Base-by-base conservation (phyloP, 352 stramenopile species). In the Phytophthora palmivora region DNA sequence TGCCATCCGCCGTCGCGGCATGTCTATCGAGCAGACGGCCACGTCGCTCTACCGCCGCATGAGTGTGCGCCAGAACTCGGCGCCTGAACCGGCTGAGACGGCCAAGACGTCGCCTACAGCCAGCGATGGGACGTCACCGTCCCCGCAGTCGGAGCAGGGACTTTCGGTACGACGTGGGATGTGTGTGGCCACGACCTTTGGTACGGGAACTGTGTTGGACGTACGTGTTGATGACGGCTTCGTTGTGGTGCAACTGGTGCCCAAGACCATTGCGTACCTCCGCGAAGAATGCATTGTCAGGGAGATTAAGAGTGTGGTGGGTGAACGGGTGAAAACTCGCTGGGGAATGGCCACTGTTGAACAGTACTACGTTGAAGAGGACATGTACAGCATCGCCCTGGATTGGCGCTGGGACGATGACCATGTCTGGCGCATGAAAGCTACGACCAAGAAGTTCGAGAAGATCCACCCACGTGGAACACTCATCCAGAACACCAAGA, bases 351-450 rank as follows among this genome's bases (percentile, higher is more conserved):
- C 87, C 33, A 93, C 84, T 0, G 83, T 95, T 6, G 87, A 95
- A 70, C 71, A 89, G 54, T 95, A 95, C 64, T 92, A 91, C 53
- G 70, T 91, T 24, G 83, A 93, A n/a, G 84, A 93, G 28, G 87
- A 95, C 72, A 95, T 92, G 84, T 95, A 95, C 73, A 92, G 76
- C 64, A 92, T 95, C 51, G 87, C 87, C 32, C 67, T 95, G 33
- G 87, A 95, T 72, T 95, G 87, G 87, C 82, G 87, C 52, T 95
- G 87, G 87, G 87, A 95, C 56, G 84, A 95, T 32, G 84, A 95
- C 48, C 87, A 95, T 54, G 84, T 95, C 15, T 95, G 84, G 84
- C 82, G 84, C 60, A 95, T 95, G 87, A 95, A 93, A 58, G 87
- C 87, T 15, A 94, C 84, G n/a, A 93, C 84, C 44, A 95, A 95